Percentiles rank a stretch among this genome's conserved stretches.
These are phyloP conservation scores for Elsinoe ampelina DNA, from an alignment of 2,329 filamentous ascomycete species.

Conservation along the genomic window DNA sequence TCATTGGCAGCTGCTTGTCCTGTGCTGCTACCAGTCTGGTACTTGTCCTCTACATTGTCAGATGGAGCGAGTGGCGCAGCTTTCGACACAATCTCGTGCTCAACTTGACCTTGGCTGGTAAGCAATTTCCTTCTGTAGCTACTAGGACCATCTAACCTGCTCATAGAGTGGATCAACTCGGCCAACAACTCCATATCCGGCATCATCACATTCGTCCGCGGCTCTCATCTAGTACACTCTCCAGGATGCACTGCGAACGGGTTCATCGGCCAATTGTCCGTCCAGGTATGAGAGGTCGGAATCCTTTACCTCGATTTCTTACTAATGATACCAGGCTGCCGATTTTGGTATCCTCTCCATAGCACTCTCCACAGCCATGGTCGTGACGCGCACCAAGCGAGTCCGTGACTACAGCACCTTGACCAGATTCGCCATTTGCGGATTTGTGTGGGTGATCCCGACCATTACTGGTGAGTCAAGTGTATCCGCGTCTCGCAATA, in stretches of 20 bases:
- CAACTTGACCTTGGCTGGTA: slow-evolving; percentile 11
- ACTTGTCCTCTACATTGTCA: background rate
- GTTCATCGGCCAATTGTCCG: slow-evolving; percentile 38
- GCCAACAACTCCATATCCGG: slow-evolving; percentile 37
- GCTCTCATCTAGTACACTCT: slow-evolving; percentile 23
- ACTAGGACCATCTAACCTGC: slow-evolving; percentile 13
- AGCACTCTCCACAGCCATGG: slow-evolving; percentile 35
- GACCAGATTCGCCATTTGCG: slow-evolving; percentile 28
- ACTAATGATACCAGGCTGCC: slow-evolving; percentile 19
- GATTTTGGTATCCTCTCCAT: slow-evolving; percentile 39
- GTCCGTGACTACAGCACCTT: slow-evolving; percentile 25
- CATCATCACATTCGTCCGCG: slow-evolving; percentile 26
- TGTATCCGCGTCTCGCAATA: background rate
- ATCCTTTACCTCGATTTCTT: background rate
- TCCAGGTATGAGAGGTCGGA: slow-evolving; percentile 28
- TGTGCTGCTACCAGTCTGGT: slow-evolving; percentile 10
- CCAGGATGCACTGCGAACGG: slow-evolving; percentile 35
- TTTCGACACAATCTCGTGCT: slow-evolving; percentile 11
- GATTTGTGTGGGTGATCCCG: slow-evolving; percentile 34
- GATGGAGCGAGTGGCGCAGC: background rate
- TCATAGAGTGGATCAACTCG: slow-evolving; percentile 35
- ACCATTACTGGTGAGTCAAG: slow-evolving; percentile 28
- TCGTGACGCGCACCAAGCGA: slow-evolving; percentile 30
- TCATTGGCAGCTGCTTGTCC: slow-evolving; percentile 11
- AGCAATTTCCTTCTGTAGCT: background rate